phyloP scores from a whole-genome alignment of 1,139 yeast species.

The Lodderomyces theae region DNA sequence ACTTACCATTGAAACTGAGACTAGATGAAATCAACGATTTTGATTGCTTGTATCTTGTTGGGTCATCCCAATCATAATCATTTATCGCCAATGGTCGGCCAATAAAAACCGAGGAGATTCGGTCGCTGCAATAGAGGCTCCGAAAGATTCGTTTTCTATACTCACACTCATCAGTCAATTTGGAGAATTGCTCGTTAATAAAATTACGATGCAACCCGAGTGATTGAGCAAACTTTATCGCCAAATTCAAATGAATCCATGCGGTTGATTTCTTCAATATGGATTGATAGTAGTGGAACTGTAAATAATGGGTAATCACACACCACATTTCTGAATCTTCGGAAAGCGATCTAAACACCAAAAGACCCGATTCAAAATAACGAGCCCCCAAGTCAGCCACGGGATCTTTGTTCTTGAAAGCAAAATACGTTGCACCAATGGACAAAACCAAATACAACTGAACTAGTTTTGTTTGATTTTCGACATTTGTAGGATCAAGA shows the following conservation, averaged over 20 bases:
- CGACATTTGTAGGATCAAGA: slow-evolving; percentile 20
- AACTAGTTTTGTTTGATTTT: slow-evolving; percentile 20
- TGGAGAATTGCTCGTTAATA: slow-evolving; percentile 21
- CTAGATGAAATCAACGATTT: slow-evolving; percentile 4
- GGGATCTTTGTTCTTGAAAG: slow-evolving; percentile 18
- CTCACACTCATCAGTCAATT: slow-evolving; percentile 13
- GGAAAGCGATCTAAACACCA: slow-evolving; percentile 25
- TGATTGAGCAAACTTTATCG: slow-evolving; percentile 26
- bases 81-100: slow-evolving; percentile 42
- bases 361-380: slow-evolving; percentile 33
- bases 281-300: slow-evolving; percentile 37
- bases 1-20: slow-evolving; percentile 15
- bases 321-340: slow-evolving; percentile 44
- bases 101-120: slow-evolving; percentile 35
- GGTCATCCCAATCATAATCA: slow-evolving; percentile 44
- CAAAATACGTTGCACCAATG: slow-evolving; percentile 34
- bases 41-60: slow-evolving; percentile 11
- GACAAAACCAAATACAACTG: slow-evolving; percentile 39
- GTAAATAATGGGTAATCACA: slow-evolving; percentile 38
- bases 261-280: slow-evolving; percentile 39
- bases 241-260: slow-evolving; percentile 33
- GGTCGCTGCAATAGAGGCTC: slow-evolving; percentile 38
- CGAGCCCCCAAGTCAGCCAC: slow-evolving; percentile 18
- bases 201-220: slow-evolving; percentile 25
- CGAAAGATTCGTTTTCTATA: slow-evolving; percentile 39